Evolutionary conservation across 306 rosid genomes (phyloP).

Genomic region (Amphicarpaea edgeworthii): DNA sequence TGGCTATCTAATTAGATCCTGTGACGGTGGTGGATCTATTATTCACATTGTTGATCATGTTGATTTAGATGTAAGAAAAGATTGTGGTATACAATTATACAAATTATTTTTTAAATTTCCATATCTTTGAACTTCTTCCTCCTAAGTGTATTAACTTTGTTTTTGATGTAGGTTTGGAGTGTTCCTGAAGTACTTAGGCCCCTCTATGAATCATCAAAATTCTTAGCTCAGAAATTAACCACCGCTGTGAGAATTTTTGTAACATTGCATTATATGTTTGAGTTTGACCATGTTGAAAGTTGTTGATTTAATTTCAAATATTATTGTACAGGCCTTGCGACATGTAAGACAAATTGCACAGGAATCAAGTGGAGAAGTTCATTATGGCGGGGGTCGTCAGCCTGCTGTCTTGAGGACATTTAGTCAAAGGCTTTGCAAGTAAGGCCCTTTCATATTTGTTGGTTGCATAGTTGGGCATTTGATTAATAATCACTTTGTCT

Average conservation of each 20-base stretch:
- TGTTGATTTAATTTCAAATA: conserved; percentile 12
- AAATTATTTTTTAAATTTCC: neutral
- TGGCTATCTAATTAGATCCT: conserved; percentile 82
- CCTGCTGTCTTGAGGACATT: conserved; percentile 91
- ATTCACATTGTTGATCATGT: conserved; percentile 89
- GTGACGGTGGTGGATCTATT: conserved; percentile 91
- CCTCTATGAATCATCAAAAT: conserved; percentile 83
- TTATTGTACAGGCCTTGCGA: conserved; percentile 68
- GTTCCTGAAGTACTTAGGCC: conserved; percentile 93
- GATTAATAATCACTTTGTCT: neutral
- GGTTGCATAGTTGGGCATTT: conserved; percentile 1
- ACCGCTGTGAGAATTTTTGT: conserved; percentile 62
- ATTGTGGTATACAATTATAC: no score
- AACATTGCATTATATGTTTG: neutral
- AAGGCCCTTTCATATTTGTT: neutral
- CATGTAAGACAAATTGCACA: conserved; percentile 82
- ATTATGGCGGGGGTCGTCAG: conserved; percentile 81
- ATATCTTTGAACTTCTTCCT: neutral
- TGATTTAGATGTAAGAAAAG: conserved; percentile 73
- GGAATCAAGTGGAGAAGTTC: conserved; percentile 83
- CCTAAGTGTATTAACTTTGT: neutral
- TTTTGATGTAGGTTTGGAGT: conserved; percentile 62
- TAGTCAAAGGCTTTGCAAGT: conserved; percentile 87
- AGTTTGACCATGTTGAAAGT: neutral
- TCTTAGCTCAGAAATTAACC: conserved; percentile 84